phyloP scores from a whole-genome alignment of 495 filamentous ascomycete genomes.

The Hypoxylon lenormandii region DNA sequence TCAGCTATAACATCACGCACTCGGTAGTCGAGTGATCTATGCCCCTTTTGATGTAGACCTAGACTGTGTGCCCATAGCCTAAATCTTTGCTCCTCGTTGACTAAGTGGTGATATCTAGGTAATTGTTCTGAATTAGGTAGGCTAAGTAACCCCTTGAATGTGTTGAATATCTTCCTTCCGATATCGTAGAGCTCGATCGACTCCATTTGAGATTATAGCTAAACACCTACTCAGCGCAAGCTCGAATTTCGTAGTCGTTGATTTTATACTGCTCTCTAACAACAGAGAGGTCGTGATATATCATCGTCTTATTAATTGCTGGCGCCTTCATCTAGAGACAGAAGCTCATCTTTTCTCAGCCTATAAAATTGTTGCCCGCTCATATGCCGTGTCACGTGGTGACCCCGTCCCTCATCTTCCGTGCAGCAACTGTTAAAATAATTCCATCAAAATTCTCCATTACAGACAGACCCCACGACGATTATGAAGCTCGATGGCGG shows the following conservation, averaged over 20 bases:
- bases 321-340: no score
- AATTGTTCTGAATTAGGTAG: background rate
- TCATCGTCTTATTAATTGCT: no score
- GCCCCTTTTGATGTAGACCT: conserved; percentile 28
- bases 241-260: no score
- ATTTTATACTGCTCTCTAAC: no score
- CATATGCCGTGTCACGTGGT: no score
- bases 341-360: no score
- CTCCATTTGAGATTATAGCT: no score
- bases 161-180: background rate
- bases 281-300: no score
- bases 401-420: no score
- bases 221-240: no score
- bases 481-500: background rate
- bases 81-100: conserved; percentile 26
- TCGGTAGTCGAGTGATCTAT: conserved; percentile 37
- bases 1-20: conserved; percentile 27
- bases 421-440: background rate
- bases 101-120: background rate
- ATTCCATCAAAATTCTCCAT: background rate
- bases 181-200: background rate
- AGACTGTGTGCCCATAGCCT: conserved; percentile 31
- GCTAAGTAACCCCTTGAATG: background rate
- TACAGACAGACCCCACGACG: background rate
- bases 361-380: no score